Evolutionary conservation across 1,284 basidiomycete genomes (phyloP).

Genomic region (Cryptococcus sp.): DNA sequence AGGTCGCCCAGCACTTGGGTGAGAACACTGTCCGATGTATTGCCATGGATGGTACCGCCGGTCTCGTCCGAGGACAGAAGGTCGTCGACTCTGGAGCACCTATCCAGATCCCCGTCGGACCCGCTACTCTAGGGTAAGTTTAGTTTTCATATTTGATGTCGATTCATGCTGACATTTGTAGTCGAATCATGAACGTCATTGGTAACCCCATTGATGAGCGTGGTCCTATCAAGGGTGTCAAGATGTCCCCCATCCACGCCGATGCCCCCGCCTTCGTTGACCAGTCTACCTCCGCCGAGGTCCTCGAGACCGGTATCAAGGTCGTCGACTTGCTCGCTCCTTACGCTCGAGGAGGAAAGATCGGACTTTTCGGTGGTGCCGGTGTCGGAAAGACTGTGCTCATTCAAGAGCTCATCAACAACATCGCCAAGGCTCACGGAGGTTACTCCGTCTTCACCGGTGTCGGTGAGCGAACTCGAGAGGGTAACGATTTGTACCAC

Average conservation of each 20-base stretch:
- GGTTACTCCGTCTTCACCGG: constrained; percentile 99
- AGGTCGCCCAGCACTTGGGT: constrained; percentile 95
- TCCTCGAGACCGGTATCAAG: constrained; percentile 99
- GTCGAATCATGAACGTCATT: constrained; percentile 99
- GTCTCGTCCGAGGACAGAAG: constrained; percentile 97
- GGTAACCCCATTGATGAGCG: constrained; percentile 99
- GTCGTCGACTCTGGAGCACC: constrained; percentile 94
- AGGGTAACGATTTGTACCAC: constrained; percentile 99
- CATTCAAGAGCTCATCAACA: constrained; percentile 97
- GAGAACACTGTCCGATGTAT: constrained; percentile 98
- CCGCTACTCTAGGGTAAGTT: constrained; percentile 70
- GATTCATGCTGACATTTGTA: constrained; percentile 13
- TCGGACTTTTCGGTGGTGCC: constrained; percentile 99
- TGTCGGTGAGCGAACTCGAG: constrained; percentile 96
- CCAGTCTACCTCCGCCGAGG: constrained; percentile 96
- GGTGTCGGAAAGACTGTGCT: constrained; percentile 99
- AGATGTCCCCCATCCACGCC: constrained; percentile 86
- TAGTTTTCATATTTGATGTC: neutral
- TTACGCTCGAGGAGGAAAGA: constrained; percentile 99
- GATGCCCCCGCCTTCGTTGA: constrained; percentile 96
- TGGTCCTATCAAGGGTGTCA: constrained; percentile 94
- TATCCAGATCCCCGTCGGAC: constrained; percentile 94
- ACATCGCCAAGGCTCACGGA: constrained; percentile 99
- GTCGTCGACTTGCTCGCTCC: constrained; percentile 98
- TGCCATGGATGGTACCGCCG: constrained; percentile 99